These are phyloP conservation scores for Dothiorella sarmentorum DNA, from an alignment of 2,329 filamentous ascomycete species.

Conservation along the genomic window DNA sequence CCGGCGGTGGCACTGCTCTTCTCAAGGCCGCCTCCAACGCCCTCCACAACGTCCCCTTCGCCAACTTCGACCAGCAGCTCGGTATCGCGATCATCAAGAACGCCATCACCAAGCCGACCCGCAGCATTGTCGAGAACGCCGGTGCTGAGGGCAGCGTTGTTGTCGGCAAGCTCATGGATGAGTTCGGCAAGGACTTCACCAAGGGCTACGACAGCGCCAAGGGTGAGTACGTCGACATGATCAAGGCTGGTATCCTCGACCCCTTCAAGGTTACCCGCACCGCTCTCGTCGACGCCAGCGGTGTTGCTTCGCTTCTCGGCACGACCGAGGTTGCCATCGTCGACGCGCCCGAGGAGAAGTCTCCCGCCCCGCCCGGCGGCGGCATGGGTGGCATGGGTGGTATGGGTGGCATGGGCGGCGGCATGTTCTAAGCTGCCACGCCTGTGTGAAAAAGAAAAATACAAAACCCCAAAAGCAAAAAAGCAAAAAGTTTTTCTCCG, in stretches of 20 bases:
- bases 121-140: constrained; percentile 96
- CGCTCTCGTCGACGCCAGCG: constrained; percentile 87
- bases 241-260: constrained; percentile 91
- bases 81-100: constrained; percentile 97
- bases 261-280: constrained; percentile 99
- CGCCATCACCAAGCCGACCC: constrained; percentile 91
- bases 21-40: constrained; percentile 95
- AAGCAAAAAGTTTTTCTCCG: background rate
- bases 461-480: background rate
- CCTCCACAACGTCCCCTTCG: constrained; percentile 74
- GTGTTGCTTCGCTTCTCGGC: constrained; percentile 93
- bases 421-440: constrained; percentile 58
- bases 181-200: constrained; percentile 91
- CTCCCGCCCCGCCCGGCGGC: constrained; percentile 48
- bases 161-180: constrained; percentile 96
- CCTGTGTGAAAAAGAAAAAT: background rate
- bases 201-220: constrained; percentile 95
- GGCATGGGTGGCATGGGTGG: constrained; percentile 55
- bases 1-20: constrained; percentile 94
- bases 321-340: constrained; percentile 98
- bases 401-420: constrained; percentile 63
- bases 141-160: constrained; percentile 93
- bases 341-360: constrained; percentile 93
- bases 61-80: constrained; percentile 99
- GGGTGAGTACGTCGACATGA: constrained; percentile 99